Conservation (phyloP, 1,139 yeast genomes). For the Candida buenavistaensis region DNA sequence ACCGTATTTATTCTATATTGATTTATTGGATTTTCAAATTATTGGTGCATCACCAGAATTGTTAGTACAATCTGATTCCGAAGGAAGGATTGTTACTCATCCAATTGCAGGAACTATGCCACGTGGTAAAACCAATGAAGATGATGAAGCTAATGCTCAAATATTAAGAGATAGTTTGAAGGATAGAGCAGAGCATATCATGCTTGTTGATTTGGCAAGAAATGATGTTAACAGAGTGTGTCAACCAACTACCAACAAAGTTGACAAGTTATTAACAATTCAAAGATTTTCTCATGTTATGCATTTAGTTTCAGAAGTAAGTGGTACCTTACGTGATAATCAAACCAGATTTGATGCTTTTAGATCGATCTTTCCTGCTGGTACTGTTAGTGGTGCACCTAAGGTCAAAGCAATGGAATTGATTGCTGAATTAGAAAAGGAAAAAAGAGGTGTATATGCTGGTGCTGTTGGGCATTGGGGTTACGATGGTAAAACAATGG, state of each 20-base stretch:
- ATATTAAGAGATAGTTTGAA: conserved; percentile 75
- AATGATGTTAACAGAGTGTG: conserved; percentile 95
- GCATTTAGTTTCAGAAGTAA: conserved; percentile 93
- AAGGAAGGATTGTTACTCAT: conserved; percentile 81
- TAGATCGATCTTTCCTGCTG: conserved; percentile 97
- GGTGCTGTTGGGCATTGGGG: conserved; percentile 99
- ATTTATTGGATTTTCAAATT: conserved; percentile 85
- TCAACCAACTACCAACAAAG: conserved; percentile 78
- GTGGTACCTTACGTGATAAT: conserved; percentile 81
- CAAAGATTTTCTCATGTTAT: conserved; percentile 97
- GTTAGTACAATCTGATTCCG: conserved; percentile 73
- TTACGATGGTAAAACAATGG: conserved; percentile 89
- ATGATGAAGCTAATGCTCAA: conserved; percentile 81
- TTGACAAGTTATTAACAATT: conserved; percentile 83
- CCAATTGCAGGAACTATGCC: conserved; percentile 97
- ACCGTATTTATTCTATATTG: conserved; percentile 92
- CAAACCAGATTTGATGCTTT: conserved; percentile 94
- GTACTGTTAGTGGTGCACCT: conserved; percentile 98
- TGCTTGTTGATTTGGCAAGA: conserved; percentile 96
- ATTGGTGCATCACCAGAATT: conserved; percentile 98
- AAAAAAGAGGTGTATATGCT: conserved; percentile 94
- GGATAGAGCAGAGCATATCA: conserved; percentile 96
- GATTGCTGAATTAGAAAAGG: conserved; percentile 84
- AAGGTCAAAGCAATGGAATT: conserved; percentile 96
- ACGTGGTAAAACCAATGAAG: conserved; percentile 87